Evolutionary conservation across 139 green algal species (phyloP).

Genomic region (Chlorella vulgaris): DNA sequence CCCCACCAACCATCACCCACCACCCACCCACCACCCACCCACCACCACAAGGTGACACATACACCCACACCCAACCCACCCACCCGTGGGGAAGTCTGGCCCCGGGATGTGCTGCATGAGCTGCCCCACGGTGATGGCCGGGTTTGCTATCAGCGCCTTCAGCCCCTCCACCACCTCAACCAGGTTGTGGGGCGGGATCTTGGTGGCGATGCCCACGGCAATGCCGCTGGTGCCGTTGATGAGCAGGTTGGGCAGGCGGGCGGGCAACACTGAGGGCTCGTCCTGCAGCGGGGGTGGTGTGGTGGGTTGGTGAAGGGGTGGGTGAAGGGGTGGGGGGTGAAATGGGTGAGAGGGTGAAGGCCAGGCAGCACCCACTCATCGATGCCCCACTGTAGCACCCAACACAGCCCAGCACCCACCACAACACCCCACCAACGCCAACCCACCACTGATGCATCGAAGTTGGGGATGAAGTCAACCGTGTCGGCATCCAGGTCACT

Average conservation of each 20-base stretch:
- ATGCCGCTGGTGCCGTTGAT: slow-evolving; percentile 95
- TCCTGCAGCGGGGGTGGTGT: no score
- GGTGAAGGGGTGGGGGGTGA: no score
- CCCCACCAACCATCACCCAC: no score
- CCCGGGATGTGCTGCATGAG: slow-evolving; percentile 88
- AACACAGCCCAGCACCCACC: no score
- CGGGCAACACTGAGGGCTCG: slow-evolving; percentile 93
- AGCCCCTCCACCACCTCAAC: slow-evolving; percentile 78
- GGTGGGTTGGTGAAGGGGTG: no score
- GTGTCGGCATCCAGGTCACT: slow-evolving; percentile 82
- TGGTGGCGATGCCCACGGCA: slow-evolving; percentile 95
- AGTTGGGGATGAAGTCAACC: slow-evolving; percentile 85
- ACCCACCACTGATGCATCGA: slow-evolving; percentile 79
- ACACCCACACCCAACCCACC: no score
- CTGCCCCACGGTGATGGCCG: slow-evolving; percentile 69
- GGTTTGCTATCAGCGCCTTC: slow-evolving; percentile 80
- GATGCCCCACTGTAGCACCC: no score
- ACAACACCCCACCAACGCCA: no score
- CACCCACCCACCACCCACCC: no score
- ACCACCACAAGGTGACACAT: no score
- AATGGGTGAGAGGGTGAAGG: no score
- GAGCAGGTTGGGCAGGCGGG: slow-evolving; percentile 88
- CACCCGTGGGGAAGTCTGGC: slow-evolving; percentile 97
- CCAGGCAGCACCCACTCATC: no score
- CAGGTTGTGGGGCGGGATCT: slow-evolving; percentile 97